A percentile compares a stretch with the other conserved stretches of the same genome.
phyloP scores from a whole-genome alignment of 1,139 yeast species.

The Yamadazyma epiphylla region DNA sequence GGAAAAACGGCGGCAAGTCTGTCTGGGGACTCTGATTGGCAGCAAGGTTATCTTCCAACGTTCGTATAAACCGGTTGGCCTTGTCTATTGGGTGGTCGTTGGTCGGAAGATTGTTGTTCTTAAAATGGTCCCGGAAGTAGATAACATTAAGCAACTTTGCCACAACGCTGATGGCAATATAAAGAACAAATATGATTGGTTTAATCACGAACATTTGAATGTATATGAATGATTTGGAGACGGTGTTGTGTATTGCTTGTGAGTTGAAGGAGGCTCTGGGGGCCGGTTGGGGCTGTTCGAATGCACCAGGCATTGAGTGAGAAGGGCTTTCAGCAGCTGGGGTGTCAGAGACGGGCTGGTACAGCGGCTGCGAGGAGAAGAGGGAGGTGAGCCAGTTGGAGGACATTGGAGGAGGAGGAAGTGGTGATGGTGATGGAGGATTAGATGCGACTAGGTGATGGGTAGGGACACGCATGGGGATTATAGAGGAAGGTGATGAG shows the following conservation, averaged over 20 bases:
- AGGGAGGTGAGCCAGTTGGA: no score
- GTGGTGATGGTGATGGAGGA: no score
- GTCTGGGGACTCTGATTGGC: conserved; percentile 14
- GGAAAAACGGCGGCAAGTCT: conserved; percentile 47
- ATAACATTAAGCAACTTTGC: conserved; percentile 23
- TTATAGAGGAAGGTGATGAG: no score
- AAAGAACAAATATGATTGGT: conserved; percentile 25
- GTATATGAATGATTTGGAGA: conserved; percentile 23
- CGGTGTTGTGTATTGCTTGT: conserved; percentile 31
- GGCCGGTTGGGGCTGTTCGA: conserved; percentile 5
- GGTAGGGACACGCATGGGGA: no score
- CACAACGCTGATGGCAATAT: conserved; percentile 20
- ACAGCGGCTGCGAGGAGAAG: no score
- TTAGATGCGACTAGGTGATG: no score
- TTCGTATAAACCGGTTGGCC: conserved; percentile 31
- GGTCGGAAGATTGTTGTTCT: conserved; percentile 2
- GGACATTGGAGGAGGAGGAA: no score
- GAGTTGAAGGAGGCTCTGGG: conserved; percentile 13
- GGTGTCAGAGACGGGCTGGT: no score
- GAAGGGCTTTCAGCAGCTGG: no score
- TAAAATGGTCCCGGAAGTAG: conserved; percentile 23
- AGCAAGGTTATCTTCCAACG: conserved; percentile 31
- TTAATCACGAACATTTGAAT: conserved; percentile 19
- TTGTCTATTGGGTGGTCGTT: conserved; percentile 30
- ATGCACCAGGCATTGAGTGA: conserved; percentile 9